Base-by-base conservation (phyloP, 768 basidiomycete species). In the Phanerochaete sordida region DNA sequence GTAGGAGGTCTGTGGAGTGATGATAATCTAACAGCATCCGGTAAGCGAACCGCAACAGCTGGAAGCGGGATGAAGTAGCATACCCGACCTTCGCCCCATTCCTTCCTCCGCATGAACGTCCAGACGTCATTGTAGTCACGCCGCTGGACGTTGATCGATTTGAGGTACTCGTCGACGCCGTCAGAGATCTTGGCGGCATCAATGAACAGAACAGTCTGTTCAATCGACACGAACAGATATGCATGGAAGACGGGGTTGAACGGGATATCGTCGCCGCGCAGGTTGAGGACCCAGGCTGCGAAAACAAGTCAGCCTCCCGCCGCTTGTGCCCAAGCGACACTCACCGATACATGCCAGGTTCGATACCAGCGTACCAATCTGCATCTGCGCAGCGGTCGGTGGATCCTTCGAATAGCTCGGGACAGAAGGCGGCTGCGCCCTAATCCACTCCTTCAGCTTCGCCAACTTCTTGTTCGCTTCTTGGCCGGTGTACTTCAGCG, bases 191-290 rank as follows among this genome's bases (percentile, higher is more conserved):
- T 91, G 56, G 72, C 72, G 43, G 74, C 65, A 63, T 95, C 93
- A 39, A 95, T 76, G 77, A 96, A 96, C 11, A 96, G 74, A n/a
- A 86, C 76, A 6, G 83, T 78, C n/a, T 70, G 72, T 13, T 86
- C 77, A 9, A 83, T 69, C 3, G 86, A 81, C 43, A 98, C 79
- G 66, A 87, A 91, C 21, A 95, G 74, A 69, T 96, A 98, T 0
- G 90, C 83, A 54, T 90, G 90, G 76, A 97, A 96, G 9, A 98
- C 82, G 0, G 96, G 96, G 69, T 93, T 95, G 78, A 86, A 92
- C 0, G 93, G 92, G 49, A 98, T 87, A 67, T 98, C 95, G 2
- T 84, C 81, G 35, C 95, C 95, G 51, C 96, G 88, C 56, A 95
- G 76, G 69, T 98, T 98, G 33, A 98, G 77, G 2, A 91, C 67